Evolutionary conservation across 106 monocot genomes (phyloP).

Genomic region (Dioscorea zingiberensis): DNA sequence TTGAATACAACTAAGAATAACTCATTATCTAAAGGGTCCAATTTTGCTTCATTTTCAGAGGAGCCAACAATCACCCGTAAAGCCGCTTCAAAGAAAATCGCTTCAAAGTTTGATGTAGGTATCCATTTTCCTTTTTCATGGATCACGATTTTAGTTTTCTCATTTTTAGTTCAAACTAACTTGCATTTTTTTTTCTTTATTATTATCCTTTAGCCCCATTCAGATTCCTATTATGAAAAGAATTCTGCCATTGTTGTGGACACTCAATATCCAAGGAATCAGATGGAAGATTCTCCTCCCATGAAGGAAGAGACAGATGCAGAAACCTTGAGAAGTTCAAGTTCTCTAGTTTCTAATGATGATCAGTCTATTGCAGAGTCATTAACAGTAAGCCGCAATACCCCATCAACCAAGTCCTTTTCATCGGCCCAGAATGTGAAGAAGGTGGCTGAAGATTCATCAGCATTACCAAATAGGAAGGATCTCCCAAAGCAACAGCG

Average conservation of each 20-base stretch:
- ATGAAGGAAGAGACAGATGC: slow-evolving; percentile 3
- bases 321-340: slow-evolving; percentile 12
- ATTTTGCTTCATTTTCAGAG: neutral
- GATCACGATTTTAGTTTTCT: neutral
- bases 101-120: slow-evolving; percentile 10
- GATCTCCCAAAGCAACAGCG: slow-evolving; percentile 14
- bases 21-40: neutral
- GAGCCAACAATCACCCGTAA: neutral
- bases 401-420: slow-evolving; percentile 21
- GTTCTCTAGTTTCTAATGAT: slow-evolving; percentile 12
- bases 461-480: slow-evolving; percentile 14
- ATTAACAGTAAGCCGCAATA: neutral
- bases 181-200: neutral
- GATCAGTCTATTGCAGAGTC: slow-evolving; percentile 1
- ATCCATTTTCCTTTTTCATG: neutral
- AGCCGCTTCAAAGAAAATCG: slow-evolving; percentile 1
- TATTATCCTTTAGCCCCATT: neutral
- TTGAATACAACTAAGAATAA: slow-evolving; percentile 5
- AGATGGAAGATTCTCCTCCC: slow-evolving; percentile 10
- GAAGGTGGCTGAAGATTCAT: slow-evolving; percentile 21
- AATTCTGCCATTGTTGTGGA: slow-evolving; percentile 5
- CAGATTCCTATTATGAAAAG: neutral
- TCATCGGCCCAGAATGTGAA: slow-evolving; percentile 13
- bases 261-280: slow-evolving; percentile 8
- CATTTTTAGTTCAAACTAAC: neutral